These are phyloP conservation scores for Austroboletus olivaceoglutinosus DNA, from an alignment of 1,284 basidiomycete species.

Conservation along the genomic window DNA sequence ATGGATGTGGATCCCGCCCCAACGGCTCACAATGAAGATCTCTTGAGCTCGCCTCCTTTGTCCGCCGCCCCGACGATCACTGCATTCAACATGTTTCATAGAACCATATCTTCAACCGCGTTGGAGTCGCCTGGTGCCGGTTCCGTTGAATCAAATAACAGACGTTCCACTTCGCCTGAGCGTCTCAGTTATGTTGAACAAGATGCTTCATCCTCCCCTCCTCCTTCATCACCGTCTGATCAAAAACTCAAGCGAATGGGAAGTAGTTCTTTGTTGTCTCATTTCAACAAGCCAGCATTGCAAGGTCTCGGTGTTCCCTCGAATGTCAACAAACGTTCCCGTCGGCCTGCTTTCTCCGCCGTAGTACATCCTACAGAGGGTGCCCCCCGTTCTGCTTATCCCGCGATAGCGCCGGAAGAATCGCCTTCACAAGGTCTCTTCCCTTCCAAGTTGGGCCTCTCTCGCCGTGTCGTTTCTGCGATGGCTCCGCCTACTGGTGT, in stretches of 20 bases:
- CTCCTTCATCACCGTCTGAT: constrained; percentile 62
- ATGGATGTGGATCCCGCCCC: constrained; percentile 71
- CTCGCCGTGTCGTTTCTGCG: constrained; percentile 73
- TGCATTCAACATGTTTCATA: constrained; percentile 62
- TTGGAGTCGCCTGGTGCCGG: constrained; percentile 37
- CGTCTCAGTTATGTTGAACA: constrained; percentile 38
- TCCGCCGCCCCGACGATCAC: constrained; percentile 54
- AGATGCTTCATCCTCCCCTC: constrained; percentile 55
- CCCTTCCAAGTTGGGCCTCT: constrained; percentile 40
- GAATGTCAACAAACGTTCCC: constrained; percentile 53
- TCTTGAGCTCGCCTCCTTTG: constrained; percentile 42
- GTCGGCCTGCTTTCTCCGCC: constrained; percentile 67
- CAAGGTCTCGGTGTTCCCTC: constrained; percentile 60
- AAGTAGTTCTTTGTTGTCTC: constrained; percentile 43
- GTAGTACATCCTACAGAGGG: constrained; percentile 48
- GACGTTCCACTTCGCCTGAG: constrained; percentile 68
- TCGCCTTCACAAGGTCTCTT: constrained; percentile 17
- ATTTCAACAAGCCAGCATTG: constrained; percentile 55
- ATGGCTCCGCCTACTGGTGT: constrained; percentile 52
- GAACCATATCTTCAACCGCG: constrained; percentile 49
- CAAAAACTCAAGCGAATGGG: constrained; percentile 61
- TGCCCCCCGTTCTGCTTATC: constrained; percentile 43
- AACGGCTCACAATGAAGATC: constrained; percentile 23
- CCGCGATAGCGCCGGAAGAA: constrained; percentile 32
- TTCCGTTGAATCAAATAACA: constrained; percentile 55